Evolutionary conservation across 306 rosid genomes (phyloP), one percentile per base, ranked within the genome.

Genomic region (Vigna radiata): DNA sequence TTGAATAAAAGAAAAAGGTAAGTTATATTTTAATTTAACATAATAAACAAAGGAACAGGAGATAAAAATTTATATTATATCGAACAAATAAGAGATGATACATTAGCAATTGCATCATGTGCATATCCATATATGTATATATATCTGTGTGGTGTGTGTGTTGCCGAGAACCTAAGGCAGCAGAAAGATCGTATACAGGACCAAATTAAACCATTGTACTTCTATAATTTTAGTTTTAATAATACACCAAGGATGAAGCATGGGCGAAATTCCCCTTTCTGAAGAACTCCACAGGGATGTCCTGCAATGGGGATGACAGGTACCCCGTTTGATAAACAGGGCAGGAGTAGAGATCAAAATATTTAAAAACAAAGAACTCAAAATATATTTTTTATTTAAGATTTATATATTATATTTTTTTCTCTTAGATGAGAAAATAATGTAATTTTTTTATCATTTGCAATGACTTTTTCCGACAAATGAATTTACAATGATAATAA

Each of bases 1-100:
- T 66, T 61, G 27, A 72, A 31, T 61, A 27, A 48, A 82, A 72
- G 49, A 21, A 64, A 39, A 16, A 68, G 52, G 44, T 18, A 60
- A 49, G 37, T 67, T 61, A 68, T 29, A 75, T 41, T 70, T 55
- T 29, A 72, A 29, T 39, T 23, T 11, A 64, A 63, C 72, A 54
- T n/a, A 23, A 54, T n/a, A 23, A 54, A 79, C 8, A 33, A 74
- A 73, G 66, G 68, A 59, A 73, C 50, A 44, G 73, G 49, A 68
- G 64, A 71, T 19, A 46, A 56, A 41, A 72, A 67, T 66, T 66
- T 54, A 59, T 76, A 36, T 23, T 23, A 81, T 43, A 78, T 68
- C 49, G 54, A 68, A 27, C 46, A 77, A 81, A 77, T 46, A 73
- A 68, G 76, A 73, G 52, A 43, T 31, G 29, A 23, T 37, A 21